Evolutionary conservation across 257 asterid genomes (phyloP), one percentile per base, ranked within the genome.

Genomic region (Handroanthus guayacan): DNA sequence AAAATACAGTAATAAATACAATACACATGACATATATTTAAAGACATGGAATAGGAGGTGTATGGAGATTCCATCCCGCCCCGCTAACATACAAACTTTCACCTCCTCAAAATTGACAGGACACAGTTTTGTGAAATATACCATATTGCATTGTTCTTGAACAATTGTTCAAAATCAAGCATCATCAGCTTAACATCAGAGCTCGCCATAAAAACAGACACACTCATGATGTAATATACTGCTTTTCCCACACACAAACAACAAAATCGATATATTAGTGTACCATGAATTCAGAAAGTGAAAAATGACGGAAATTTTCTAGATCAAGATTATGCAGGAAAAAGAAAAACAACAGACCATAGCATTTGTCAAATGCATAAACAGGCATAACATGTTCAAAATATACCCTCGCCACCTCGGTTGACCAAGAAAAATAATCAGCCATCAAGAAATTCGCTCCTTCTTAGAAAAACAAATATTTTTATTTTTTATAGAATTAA

Each of bases 111-210:
- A 41, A 16, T 4, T 25, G 31, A 25, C 17, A 16, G 44, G 1
- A 2, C 20, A 67, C 6, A 41, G 44, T 18, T 36, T 3, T 6
- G 2, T n/a, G 4, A n/a, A 54, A 54, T 37, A n/a, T 36, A 47
- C 2, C 18, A 18, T 31, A 50, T 2, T 1, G 38, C 56, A 43
- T 10, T 34, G n/a, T 11, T 17, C 65, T 48, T 38, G 20, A 48
- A 48, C 61, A 67, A 52, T 52, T 13, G 3, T 44, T 20, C 51
- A 55, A 67, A 66, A n/a, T 39, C 34, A 64, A 39, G 17, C 64
- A 63, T 51, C 74, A 69, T 8, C 31, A 75, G 18, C 74, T 38
- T 5, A 39, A 65, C 54, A 18, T 25, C 73, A 67, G 62, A 37
- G 16, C 25, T 25, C 14, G 61, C 25, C 10, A 34, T 14, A 2